phyloP scores from a whole-genome alignment of 169 alveolate species.

The Cryptosporidium andersoni region DNA sequence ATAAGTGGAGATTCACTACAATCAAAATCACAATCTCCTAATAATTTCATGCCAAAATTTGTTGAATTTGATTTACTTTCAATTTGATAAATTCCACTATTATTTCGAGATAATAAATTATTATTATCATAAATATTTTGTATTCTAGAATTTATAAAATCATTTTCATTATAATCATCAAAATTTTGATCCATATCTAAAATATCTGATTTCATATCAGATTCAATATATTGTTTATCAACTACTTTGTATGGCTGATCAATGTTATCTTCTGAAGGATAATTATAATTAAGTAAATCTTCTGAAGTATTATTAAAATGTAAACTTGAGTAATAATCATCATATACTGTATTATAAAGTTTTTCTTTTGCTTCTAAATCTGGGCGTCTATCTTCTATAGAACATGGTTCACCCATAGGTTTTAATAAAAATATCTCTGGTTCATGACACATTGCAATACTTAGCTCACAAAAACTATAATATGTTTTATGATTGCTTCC shows the following conservation, averaged over 20 bases:
- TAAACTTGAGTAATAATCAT: constrained; percentile 39
- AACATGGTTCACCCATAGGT: constrained; percentile 69
- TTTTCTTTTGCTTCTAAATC: constrained; percentile 39
- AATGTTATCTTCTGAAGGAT: constrained; percentile 4
- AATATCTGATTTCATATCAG: background rate
- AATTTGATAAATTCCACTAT: constrained; percentile 9
- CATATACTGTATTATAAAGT: constrained; percentile 44
- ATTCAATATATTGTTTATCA: background rate
- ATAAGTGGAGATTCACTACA: constrained; percentile 53
- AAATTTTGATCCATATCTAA: background rate
- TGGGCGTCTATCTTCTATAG: constrained; percentile 32
- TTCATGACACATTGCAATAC: constrained; percentile 51
- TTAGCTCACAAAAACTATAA: constrained; percentile 56
- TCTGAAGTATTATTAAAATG: constrained; percentile 16
- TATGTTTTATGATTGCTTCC: constrained; percentile 59
- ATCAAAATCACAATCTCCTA: constrained; percentile 33
- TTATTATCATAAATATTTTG: background rate
- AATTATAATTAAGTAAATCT: constrained; percentile 1
- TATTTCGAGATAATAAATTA: constrained; percentile 20
- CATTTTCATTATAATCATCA: background rate
- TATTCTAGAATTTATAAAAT: background rate
- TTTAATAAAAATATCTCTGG: constrained; percentile 54
- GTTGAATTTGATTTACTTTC: constrained; percentile 19
- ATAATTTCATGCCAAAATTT: no score
- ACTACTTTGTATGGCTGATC: background rate